A percentile compares a stretch with the other conserved stretches of the same genome.
Conservation (phyloP, 805 yeast species). For the Candida taoyuanica region DNA sequence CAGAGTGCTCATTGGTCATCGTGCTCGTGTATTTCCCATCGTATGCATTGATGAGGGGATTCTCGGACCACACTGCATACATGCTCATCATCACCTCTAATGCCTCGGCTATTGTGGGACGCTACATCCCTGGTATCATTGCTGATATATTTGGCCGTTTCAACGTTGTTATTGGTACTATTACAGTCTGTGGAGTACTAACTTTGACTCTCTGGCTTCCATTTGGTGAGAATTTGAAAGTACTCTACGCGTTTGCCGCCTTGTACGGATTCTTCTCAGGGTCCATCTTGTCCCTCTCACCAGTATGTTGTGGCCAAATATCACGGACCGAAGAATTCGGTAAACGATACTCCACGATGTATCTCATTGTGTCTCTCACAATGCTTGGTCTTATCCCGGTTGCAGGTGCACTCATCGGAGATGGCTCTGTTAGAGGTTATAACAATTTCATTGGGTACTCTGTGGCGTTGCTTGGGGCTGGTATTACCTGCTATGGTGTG, state of each 20-base stretch:
- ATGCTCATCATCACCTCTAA: constrained; percentile 42
- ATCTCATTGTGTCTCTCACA: constrained; percentile 52
- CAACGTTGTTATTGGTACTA: constrained; percentile 43
- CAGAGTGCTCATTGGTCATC: constrained; percentile 43
- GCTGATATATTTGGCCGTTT: constrained; percentile 48
- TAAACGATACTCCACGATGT: constrained; percentile 51
- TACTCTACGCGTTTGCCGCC: constrained; percentile 39
- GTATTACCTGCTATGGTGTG: constrained; percentile 13
- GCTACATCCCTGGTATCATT: constrained; percentile 38
- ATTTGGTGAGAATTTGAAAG: constrained; percentile 32
- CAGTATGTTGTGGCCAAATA: constrained; percentile 57
- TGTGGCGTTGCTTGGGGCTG: constrained; percentile 15
- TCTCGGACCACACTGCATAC: constrained; percentile 35
- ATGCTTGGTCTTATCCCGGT: constrained; percentile 45
- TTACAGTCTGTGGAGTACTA: constrained; percentile 29
- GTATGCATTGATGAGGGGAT: constrained; percentile 44
- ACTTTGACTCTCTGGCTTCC: constrained; percentile 39
- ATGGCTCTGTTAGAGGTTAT: constrained; percentile 13
- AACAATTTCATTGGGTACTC: constrained; percentile 16
- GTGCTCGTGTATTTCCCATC: constrained; percentile 48
- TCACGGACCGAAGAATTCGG: constrained; percentile 50
- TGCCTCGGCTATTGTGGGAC: constrained; percentile 37
- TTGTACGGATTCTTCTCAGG: constrained; percentile 52
- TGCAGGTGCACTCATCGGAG: constrained; percentile 45
- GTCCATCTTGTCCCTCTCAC: constrained; percentile 49